These are phyloP conservation scores for Magnaporthiopsis incrustans DNA, from an alignment of 2,329 filamentous ascomycete species.

Conservation along the genomic window DNA sequence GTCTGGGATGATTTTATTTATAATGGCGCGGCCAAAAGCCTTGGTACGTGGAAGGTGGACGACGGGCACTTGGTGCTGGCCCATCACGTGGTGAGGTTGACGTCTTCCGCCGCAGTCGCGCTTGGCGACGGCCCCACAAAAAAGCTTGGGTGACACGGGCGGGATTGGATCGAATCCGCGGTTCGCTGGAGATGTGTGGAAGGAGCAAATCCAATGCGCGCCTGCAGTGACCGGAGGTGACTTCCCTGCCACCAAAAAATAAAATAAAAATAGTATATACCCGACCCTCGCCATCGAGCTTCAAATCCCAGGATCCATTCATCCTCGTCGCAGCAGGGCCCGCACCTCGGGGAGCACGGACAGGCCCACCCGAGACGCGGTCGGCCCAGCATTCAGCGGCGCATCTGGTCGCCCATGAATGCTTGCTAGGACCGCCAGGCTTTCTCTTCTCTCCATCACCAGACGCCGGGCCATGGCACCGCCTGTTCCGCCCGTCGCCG, in stretches of 20 bases:
- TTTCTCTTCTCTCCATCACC: neutral
- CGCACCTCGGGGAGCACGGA: no score
- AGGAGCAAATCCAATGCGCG: neutral
- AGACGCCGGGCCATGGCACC: slow-evolving; percentile 6
- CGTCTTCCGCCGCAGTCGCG: no score
- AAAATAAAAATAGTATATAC: no score
- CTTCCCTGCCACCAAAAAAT: neutral
- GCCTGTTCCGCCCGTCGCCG: neutral
- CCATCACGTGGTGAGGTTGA: neutral
- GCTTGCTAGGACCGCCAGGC: slow-evolving; percentile 3
- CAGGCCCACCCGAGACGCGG: neutral
- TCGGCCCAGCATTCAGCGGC: neutral
- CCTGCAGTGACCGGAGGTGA: neutral
- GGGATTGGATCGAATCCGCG: neutral
- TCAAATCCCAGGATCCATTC: neutral
- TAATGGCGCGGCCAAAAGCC: no score
- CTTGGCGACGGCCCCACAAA: neutral
- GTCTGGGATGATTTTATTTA: no score
- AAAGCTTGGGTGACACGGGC: neutral
- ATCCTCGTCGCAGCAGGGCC: neutral
- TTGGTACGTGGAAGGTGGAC: no score
- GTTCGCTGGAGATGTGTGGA: neutral
- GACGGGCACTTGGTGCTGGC: neutral
- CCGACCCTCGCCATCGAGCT: neutral
- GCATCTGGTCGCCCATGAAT: slow-evolving; percentile 6